These are phyloP conservation scores for Saprolegnia diclina DNA, from an alignment of 352 stramenopile species.

Conservation along the genomic window DNA sequence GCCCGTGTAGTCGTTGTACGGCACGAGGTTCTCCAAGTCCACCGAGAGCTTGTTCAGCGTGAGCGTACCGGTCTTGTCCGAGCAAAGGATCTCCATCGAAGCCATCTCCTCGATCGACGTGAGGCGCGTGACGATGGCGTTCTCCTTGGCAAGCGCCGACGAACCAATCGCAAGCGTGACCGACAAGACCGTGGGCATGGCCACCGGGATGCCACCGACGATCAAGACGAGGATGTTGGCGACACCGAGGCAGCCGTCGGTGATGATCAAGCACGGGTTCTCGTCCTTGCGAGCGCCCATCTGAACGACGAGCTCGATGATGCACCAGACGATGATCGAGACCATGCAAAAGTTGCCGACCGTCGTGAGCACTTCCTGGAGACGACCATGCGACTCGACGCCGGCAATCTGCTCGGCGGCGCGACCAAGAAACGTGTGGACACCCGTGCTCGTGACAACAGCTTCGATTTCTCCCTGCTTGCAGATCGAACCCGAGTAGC, in stretches of 20 bases:
- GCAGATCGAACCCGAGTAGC: slow-evolving; percentile 39
- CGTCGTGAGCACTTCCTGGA: slow-evolving; percentile 36
- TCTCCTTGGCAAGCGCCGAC: slow-evolving; percentile 62
- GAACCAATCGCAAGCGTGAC: slow-evolving; percentile 85
- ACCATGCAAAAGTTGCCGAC: slow-evolving; percentile 46
- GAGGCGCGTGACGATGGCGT: slow-evolving; percentile 85
- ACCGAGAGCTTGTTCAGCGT: slow-evolving; percentile 91
- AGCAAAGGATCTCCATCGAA: slow-evolving; percentile 84
- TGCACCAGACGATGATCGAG: slow-evolving; percentile 43
- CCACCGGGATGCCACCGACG: slow-evolving; percentile 86
- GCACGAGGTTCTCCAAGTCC: slow-evolving; percentile 34
- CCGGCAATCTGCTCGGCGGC: slow-evolving; percentile 55
- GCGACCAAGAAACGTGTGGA: slow-evolving; percentile 48
- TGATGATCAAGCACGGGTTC: slow-evolving; percentile 52
- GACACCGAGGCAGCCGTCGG: slow-evolving; percentile 19
- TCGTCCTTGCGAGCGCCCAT: slow-evolving; percentile 36
- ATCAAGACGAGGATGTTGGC: slow-evolving; percentile 48
- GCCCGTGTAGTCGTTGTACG: slow-evolving; percentile 24
- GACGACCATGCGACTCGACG: slow-evolving; percentile 45
- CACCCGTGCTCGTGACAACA: slow-evolving; percentile 41
- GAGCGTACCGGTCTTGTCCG: slow-evolving; percentile 90
- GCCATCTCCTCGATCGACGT: slow-evolving; percentile 87
- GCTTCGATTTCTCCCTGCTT: slow-evolving; percentile 41
- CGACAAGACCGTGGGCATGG: slow-evolving; percentile 78
- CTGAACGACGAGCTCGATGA: slow-evolving; percentile 52